Evolutionary conservation across 768 basidiomycete genomes (phyloP).

Genomic region (Auricularia cornea): DNA sequence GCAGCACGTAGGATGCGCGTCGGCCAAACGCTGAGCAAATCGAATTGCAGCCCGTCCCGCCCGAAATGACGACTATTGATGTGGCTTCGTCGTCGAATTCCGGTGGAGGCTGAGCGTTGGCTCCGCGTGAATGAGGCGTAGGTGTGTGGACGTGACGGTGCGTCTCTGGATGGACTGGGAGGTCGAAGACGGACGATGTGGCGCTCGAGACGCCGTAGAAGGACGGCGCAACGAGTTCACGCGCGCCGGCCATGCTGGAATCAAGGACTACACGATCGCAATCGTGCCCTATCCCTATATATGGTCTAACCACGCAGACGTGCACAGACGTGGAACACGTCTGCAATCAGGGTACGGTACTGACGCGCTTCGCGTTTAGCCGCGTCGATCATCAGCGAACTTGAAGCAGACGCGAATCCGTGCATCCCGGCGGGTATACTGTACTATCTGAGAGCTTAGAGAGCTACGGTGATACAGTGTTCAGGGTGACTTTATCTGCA

Average conservation of each 20-base stretch:
- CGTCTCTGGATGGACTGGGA: not conserved
- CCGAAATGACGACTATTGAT: constrained; percentile 73
- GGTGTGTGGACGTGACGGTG: not conserved
- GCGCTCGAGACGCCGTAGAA: not conserved
- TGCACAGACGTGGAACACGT: not conserved
- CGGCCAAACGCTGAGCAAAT: constrained; percentile 77
- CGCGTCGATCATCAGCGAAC: too few relatives aligned
- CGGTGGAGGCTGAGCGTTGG: not conserved
- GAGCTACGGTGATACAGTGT: too few relatives aligned
- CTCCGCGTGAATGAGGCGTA: not conserved
- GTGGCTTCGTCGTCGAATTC: not conserved
- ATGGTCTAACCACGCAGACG: too few relatives aligned
- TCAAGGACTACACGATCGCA: too few relatives aligned
- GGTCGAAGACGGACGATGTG: not conserved
- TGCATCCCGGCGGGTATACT: too few relatives aligned
- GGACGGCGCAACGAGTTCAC: not conserved
- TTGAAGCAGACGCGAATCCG: too few relatives aligned
- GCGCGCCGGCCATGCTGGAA: not conserved
- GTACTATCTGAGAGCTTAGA: too few relatives aligned
- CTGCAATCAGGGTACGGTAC: not conserved
- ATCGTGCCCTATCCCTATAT: too few relatives aligned
- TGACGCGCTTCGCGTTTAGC: too few relatives aligned
- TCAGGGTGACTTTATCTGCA: too few relatives aligned
- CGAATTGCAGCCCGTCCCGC: constrained; percentile 91
- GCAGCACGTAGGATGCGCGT: constrained; percentile 71